These are phyloP conservation scores for Podospora conica DNA, from an alignment of 495 filamentous ascomycete species.

Conservation along the genomic window DNA sequence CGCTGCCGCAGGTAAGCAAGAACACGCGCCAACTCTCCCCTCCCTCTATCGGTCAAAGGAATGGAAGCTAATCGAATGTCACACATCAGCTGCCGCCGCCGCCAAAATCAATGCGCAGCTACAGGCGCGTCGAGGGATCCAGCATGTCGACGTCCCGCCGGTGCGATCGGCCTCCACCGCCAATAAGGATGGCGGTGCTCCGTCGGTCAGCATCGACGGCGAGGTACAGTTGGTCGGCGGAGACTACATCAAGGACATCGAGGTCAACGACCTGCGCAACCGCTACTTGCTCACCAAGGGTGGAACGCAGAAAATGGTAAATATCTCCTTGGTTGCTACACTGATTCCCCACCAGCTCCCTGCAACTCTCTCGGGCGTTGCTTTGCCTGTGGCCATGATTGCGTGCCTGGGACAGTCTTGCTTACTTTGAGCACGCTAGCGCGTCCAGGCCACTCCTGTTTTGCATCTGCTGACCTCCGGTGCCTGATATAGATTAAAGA, in stretches of 20 bases:
- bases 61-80: neutral
- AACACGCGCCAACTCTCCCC: neutral
- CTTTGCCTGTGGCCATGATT: slow-evolving; percentile 27
- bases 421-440: slow-evolving; percentile 80
- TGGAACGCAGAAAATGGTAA: slow-evolving; percentile 99
- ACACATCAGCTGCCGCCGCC: slow-evolving; percentile 69
- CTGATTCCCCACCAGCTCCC: slow-evolving; percentile 67
- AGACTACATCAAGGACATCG: slow-evolving; percentile 96
- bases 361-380: slow-evolving; percentile 31
- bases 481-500: slow-evolving; percentile 99
- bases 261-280: slow-evolving; percentile 96
- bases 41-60: neutral
- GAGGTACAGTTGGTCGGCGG: slow-evolving; percentile 93
- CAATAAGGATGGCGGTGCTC: slow-evolving; percentile 24
- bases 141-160: slow-evolving; percentile 90
- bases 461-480: slow-evolving; percentile 95
- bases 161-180: slow-evolving; percentile 51
- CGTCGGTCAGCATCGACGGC: slow-evolving; percentile 53
- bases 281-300: slow-evolving; percentile 97
- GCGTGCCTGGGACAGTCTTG: slow-evolving; percentile 62
- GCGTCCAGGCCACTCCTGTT: slow-evolving; percentile 63
- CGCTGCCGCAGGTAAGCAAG: slow-evolving; percentile 72
- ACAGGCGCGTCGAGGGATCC: slow-evolving; percentile 85
- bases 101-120: slow-evolving; percentile 91
- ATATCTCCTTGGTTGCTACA: slow-evolving; percentile 61